Evolutionary conservation across 441 rosid species (phyloP).

Genomic region (Erysimum pusillum): DNA sequence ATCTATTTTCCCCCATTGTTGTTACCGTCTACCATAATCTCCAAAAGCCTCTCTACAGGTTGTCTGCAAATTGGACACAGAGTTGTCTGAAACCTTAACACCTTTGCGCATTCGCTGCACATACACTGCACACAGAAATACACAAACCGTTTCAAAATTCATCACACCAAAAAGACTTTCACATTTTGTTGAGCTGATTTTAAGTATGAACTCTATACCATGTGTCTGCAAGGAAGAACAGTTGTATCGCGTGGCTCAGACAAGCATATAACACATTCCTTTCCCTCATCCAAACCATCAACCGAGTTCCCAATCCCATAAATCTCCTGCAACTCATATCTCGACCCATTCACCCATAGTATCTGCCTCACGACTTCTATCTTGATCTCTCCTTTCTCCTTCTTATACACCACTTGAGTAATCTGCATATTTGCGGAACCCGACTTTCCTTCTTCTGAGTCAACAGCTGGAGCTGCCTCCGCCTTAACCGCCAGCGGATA

Average conservation of each 20-base stretch:
- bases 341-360: constrained; percentile 25
- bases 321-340: constrained; percentile 79
- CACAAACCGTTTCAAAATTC: constrained; percentile 4
- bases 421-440: constrained; percentile 64
- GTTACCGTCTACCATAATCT: constrained; percentile 60
- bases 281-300: constrained; percentile 63
- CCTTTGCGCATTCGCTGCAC: constrained; percentile 90
- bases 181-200: not conserved
- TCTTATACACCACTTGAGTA: constrained; percentile 61
- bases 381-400: constrained; percentile 43
- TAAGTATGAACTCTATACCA: constrained; percentile 53
- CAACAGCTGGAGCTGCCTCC: constrained; percentile 56
- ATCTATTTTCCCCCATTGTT: not conserved
- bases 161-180: not conserved
- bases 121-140: constrained; percentile 65
- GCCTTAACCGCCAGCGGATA: constrained; percentile 78
- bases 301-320: constrained; percentile 78
- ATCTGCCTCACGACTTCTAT: constrained; percentile 21
- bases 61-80: constrained; percentile 86
- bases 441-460: constrained; percentile 49
- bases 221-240: constrained; percentile 93
- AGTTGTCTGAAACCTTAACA: constrained; percentile 71
- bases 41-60: constrained; percentile 79
- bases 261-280: constrained; percentile 88
- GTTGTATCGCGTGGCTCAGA: constrained; percentile 79